Base-by-base conservation (phyloP, 2,329 filamentous ascomycete genomes). In the Herpotrichia juniperi region DNA sequence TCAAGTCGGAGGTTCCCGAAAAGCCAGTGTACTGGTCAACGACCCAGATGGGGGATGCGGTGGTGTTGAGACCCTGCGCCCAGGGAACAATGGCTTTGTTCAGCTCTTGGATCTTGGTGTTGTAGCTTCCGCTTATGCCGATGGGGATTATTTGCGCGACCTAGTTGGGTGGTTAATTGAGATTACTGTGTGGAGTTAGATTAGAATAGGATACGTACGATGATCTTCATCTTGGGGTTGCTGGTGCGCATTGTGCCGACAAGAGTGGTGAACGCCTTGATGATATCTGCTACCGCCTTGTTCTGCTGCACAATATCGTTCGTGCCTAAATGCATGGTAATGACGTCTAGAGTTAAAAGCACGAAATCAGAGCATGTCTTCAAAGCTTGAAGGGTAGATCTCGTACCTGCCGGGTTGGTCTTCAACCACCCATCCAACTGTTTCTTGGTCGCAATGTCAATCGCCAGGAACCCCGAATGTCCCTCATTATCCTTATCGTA, bases 321-420 rank as follows among this genome's bases (percentile, higher is more conserved):
- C 35, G 77, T 79, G 16, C 77, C 76, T 2, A 79, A 55, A 58
- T 79, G 76, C 75, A 79, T 78, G 9, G 74, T 78, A 49, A 79
- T 73, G 22, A 79, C 72, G 56, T 79, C 75, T n/a, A n/a, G n/a
- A n/a, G n/a, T n/a, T n/a, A n/a, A n/a, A n/a, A n/a, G n/a, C n/a
- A n/a, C n/a, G n/a, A n/a, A n/a, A n/a, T n/a, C n/a, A n/a, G n/a
- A n/a, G n/a, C n/a, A n/a, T n/a, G n/a, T n/a, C n/a, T n/a, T n/a
- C n/a, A n/a, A n/a, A n/a, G n/a, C n/a, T n/a, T n/a, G n/a, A n/a
- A n/a, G n/a, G n/a, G n/a, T n/a, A n/a, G n/a, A n/a, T n/a, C n/a
- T n/a, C n/a, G n/a, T n/a, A n/a, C n/a, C 37, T 2, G 77, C 75
- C 0, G 74, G 74, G 54, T 76, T 79, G 12, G 30, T 58, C 62